Conservation (phyloP, 2,329 filamentous ascomycete species). For the Fusarium gaditjirri region DNA sequence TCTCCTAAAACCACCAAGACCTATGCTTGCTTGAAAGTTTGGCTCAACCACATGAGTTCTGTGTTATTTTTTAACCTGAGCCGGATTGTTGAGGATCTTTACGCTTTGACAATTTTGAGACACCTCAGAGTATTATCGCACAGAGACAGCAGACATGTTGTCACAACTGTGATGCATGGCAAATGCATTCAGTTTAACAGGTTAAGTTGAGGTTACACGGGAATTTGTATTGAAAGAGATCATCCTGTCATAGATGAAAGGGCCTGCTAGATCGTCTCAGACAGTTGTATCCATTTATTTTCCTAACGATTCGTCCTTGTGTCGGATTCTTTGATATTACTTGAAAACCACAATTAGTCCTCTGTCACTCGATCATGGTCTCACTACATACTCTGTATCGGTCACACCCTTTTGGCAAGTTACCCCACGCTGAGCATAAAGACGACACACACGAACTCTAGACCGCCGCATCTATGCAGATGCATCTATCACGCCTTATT, state of each 20-base stretch:
- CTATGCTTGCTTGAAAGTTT: neutral
- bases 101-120: neutral
- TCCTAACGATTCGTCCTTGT: neutral
- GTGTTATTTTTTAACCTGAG: neutral
- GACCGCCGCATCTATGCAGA: neutral
- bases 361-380: neutral
- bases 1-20: neutral
- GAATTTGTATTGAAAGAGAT: conserved; percentile 1
- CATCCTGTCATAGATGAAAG: conserved; percentile 1
- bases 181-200: neutral
- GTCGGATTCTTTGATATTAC: neutral
- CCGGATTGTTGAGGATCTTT: neutral
- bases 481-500: conserved; percentile 20
- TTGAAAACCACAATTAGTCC: neutral
- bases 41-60: neutral
- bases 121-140: neutral
- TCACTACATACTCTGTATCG: neutral
- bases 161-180: neutral
- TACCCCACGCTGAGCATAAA: neutral
- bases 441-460: neutral
- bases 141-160: neutral
- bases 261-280: neutral
- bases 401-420: neutral
- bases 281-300: neutral
- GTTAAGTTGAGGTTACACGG: neutral